These are phyloP conservation scores for Saturnispora dispora DNA, from an alignment of 805 yeast genomes.

Conservation along the genomic window DNA sequence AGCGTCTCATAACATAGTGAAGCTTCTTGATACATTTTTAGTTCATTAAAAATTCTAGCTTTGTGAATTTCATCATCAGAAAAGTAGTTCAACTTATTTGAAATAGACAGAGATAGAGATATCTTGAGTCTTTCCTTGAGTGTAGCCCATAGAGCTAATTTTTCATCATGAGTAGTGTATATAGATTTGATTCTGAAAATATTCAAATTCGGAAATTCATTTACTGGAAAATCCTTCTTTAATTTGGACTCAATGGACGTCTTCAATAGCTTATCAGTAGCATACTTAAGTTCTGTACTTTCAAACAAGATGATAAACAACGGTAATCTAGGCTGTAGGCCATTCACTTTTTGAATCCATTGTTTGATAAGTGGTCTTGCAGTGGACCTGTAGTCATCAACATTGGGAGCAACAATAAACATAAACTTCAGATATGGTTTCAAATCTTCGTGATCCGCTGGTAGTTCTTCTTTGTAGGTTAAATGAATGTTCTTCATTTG, in stretches of 20 bases:
- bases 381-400: slow-evolving; percentile 69
- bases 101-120: slow-evolving; percentile 46
- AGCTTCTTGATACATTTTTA: slow-evolving; percentile 55
- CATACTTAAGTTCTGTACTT: slow-evolving; percentile 15
- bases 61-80: slow-evolving; percentile 23
- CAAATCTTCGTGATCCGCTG: slow-evolving; percentile 19
- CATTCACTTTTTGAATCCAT: slow-evolving; percentile 51
- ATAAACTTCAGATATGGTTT: slow-evolving; percentile 48
- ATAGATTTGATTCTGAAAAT: slow-evolving; percentile 33
- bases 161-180: slow-evolving; percentile 30
- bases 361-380: slow-evolving; percentile 75
- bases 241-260: slow-evolving; percentile 26
- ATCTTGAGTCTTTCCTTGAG: slow-evolving; percentile 38
- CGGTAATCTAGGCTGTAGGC: slow-evolving; percentile 44
- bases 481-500: slow-evolving; percentile 55
- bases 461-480: slow-evolving; percentile 48
- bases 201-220: slow-evolving; percentile 23
- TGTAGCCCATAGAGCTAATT: slow-evolving; percentile 42
- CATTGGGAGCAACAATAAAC: slow-evolving; percentile 53
- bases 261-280: slow-evolving; percentile 22
- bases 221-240: slow-evolving; percentile 24
- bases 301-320: slow-evolving; percentile 47
- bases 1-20: slow-evolving; percentile 42
- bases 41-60: slow-evolving; percentile 32
- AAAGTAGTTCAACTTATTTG: slow-evolving; percentile 34